phyloP scores from a whole-genome alignment of 345 rosid genomes.

The Crucihimalaya himalaica region DNA sequence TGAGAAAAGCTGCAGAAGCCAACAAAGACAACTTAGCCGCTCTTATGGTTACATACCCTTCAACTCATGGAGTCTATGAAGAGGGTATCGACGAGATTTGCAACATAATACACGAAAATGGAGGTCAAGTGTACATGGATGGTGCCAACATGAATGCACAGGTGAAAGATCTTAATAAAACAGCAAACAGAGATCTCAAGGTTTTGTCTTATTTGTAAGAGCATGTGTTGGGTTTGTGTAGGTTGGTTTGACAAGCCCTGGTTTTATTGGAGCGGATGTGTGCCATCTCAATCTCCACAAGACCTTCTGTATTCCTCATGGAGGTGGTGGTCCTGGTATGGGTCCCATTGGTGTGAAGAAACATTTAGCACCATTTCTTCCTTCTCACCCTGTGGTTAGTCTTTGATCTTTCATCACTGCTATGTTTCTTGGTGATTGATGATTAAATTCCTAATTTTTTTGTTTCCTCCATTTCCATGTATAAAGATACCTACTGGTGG shows the following conservation, averaged over 20 bases:
- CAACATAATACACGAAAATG: conserved; percentile 86
- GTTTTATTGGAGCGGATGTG: conserved; percentile 98
- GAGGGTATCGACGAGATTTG: conserved; percentile 96
- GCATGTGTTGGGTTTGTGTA: conserved; percentile 42
- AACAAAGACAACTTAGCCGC: conserved; percentile 87
- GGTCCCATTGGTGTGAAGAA: conserved; percentile 99
- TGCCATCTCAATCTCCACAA: conserved; percentile 99
- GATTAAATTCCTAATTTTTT: not conserved
- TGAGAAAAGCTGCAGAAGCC: conserved; percentile 91
- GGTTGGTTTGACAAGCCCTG: conserved; percentile 99
- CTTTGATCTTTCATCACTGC: conserved; percentile 19
- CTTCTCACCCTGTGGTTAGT: conserved; percentile 97
- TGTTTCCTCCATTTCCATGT: conserved; percentile 12
- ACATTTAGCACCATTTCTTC: conserved; percentile 93
- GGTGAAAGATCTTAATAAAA: conserved; percentile 76
- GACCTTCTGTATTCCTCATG: conserved; percentile 98
- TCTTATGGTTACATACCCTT: conserved; percentile 98
- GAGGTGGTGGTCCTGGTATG: conserved; percentile 99
- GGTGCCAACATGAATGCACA: conserved; percentile 99
- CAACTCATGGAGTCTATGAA: conserved; percentile 97
- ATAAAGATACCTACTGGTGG: conserved; percentile 77
- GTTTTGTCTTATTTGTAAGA: conserved; percentile 84
- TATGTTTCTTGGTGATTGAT: conserved; percentile 22
- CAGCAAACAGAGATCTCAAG: conserved; percentile 81
- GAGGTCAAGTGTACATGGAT: conserved; percentile 99